phyloP scores from a whole-genome alignment of 805 yeast species.

The Yarrowia deformans region DNA sequence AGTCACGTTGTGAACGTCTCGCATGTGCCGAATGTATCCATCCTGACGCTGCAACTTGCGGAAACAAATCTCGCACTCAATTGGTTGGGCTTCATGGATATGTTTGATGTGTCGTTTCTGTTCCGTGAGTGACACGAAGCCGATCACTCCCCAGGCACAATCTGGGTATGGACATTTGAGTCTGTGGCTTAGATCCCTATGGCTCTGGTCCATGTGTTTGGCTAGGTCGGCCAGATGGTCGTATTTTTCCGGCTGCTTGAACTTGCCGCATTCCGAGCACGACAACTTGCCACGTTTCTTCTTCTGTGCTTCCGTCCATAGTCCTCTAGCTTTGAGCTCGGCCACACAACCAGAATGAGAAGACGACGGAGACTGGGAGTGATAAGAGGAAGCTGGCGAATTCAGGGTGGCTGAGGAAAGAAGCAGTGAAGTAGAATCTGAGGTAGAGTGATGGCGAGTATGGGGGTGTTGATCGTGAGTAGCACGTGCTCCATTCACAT shows the following conservation, averaged over 20 bases:
- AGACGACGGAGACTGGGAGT: neutral
- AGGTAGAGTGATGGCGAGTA: too few species aligned
- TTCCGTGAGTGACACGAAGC: constrained; percentile 20
- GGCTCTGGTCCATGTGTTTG: constrained; percentile 4
- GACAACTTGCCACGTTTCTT: constrained; percentile 19
- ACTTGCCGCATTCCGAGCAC: constrained; percentile 30
- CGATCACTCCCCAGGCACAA: constrained; percentile 13
- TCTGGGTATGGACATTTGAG: constrained; percentile 10
- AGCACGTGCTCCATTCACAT: too few species aligned
- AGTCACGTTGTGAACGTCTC: constrained; percentile 4
- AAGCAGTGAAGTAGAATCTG: too few species aligned
- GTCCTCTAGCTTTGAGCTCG: neutral
- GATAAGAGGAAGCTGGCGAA: neutral
- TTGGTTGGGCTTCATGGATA: neutral
- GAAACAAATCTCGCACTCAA: neutral
- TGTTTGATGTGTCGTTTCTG: constrained; percentile 15
- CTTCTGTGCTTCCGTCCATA: constrained; percentile 16
- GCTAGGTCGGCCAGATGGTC: constrained; percentile 8
- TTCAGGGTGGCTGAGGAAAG: too few species aligned
- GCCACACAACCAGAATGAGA: neutral
- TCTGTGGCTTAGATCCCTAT: constrained; percentile 6
- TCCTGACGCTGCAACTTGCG: constrained; percentile 12
- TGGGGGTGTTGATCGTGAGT: too few species aligned
- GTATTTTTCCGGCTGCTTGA: neutral
- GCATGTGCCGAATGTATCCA: constrained; percentile 21